phyloP scores from a whole-genome alignment of 2,329 filamentous ascomycete species.

The Penicillium vulpinum region DNA sequence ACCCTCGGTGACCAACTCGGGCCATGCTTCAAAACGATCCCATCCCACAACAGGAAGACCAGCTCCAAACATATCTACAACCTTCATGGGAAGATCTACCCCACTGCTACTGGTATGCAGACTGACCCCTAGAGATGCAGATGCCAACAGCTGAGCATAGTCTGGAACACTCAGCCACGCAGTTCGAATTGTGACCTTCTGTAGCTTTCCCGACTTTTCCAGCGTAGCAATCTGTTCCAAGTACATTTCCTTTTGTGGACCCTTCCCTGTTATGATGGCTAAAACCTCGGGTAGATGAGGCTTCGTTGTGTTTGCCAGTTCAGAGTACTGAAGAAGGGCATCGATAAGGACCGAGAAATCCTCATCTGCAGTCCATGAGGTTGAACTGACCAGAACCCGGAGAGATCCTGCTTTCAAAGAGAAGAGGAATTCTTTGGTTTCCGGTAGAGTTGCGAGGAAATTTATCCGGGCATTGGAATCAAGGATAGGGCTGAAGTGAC shows the following conservation, averaged over 20 bases:
- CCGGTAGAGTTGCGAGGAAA: constrained; percentile 66
- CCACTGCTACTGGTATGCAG: constrained; percentile 92
- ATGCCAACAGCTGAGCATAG: constrained; percentile 80
- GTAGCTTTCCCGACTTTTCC: constrained; percentile 61
- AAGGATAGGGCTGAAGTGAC: constrained; percentile 73
- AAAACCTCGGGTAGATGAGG: constrained; percentile 65
- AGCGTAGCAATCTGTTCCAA: constrained; percentile 64
- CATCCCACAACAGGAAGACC: constrained; percentile 89
- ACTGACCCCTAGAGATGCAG: constrained; percentile 85
- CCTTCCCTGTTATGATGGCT: constrained; percentile 92
- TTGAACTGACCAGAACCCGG: constrained; percentile 82
- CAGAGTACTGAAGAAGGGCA: constrained; percentile 74
- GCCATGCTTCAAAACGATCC: constrained; percentile 80
- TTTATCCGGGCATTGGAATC: constrained; percentile 49
- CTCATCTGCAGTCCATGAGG: constrained; percentile 96
- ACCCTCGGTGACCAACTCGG: constrained; percentile 84
- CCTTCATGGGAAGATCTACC: constrained; percentile 97
- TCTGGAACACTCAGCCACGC: constrained; percentile 82
- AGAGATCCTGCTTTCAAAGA: constrained; percentile 60
- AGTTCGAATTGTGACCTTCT: constrained; percentile 70
- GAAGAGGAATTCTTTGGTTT: constrained; percentile 61
- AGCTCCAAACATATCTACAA: constrained; percentile 97
- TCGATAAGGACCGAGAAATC: constrained; percentile 88
- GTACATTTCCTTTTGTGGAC: constrained; percentile 78
- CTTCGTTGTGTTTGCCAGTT: constrained; percentile 46